Percentiles rank a stretch among this genome's conserved stretches.
phyloP scores from a whole-genome alignment of 73 alveolate species.

The Symbiodinium natans region DNA sequence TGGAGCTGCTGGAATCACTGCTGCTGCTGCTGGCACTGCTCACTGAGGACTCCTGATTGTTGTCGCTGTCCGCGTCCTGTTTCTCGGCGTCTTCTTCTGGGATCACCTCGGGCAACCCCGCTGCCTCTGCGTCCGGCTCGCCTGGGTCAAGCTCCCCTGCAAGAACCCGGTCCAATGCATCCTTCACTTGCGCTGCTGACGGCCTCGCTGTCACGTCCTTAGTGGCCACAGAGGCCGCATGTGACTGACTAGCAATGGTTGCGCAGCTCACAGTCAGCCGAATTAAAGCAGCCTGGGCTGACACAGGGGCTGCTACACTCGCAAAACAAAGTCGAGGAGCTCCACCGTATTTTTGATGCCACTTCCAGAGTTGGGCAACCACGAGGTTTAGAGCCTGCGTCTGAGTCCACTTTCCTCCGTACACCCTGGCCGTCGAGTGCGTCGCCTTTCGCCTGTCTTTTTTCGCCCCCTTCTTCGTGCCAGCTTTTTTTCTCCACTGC shows the following conservation, averaged over 20 bases:
- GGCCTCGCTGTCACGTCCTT: background rate
- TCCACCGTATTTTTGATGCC: background rate
- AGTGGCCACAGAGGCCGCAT: too few relatives aligned
- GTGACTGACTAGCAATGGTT: too few relatives aligned
- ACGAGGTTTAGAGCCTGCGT: background rate
- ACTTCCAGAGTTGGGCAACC: conserved; percentile 2
- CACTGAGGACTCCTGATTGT: background rate
- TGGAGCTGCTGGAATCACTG: background rate
- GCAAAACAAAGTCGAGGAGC: background rate
- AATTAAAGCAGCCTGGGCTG: too few relatives aligned
- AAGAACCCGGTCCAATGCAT: background rate
- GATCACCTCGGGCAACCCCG: background rate
- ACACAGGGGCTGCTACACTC: too few relatives aligned
- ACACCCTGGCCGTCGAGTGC: conserved; percentile 15
- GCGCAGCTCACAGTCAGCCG: too few relatives aligned
- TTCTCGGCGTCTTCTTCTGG: background rate
- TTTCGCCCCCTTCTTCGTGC: background rate
- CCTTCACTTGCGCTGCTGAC: background rate
- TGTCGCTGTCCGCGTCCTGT: background rate
- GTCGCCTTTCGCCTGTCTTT: background rate
- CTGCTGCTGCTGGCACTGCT: background rate
- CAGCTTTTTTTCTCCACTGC: background rate
- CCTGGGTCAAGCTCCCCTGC: conserved; percentile 32
- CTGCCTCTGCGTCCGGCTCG: background rate
- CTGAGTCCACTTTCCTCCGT: conserved; percentile 32